Evolutionary conservation across 2,329 filamentous ascomycete species (phyloP), one percentile per base, ranked within the genome.

Genomic region (Colletotrichum phormii): DNA sequence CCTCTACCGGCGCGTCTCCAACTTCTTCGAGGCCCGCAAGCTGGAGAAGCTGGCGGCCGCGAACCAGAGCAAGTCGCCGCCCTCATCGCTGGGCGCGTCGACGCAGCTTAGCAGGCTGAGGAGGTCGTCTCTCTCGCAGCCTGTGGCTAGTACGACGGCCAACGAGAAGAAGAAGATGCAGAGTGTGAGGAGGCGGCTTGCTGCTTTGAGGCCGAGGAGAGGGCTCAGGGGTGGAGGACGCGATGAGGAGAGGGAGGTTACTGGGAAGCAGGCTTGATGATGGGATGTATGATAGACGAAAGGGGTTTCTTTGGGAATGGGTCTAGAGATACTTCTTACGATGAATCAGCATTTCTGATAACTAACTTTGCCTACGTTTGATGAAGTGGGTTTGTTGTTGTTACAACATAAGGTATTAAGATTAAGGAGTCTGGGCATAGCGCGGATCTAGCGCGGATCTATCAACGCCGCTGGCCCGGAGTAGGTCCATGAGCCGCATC

Each of bases 181-280:
- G 24, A 54, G 55, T 9, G 13, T 71, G 9, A 57, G 71, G 6
- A 71, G 57, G 35, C 18, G 71, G 29, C 18, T 73, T 42, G 66
- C 58, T 7, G 71, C 49, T n/a, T 22, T 73, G 61, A 26, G 51
- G 4, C 22, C 51, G 51, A 35, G 54, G 0, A n/a, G 12, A 29
- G 9, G 61, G 7, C 42, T 46, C 2, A 42, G 61, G n/a, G 29
- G 33, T 22, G 18, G 18, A 1, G 26, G 26, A 29, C 26, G 42
- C 12, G 71, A 73, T 3, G 71, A 73, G 29, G 71, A 73, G 61
- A 73, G 65, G 29, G 71, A 31, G 5, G n/a, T 61, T 35, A 2
- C 58, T 26, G 55, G 53, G 18, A 63, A 68, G 24, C 29, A 33
- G 18, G 15, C 2, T 7, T 63, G 29, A 53, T n/a, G 42, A n/a